Base-by-base conservation (phyloP, 208 protist species). In the Trypanosoma congolense region DNA sequence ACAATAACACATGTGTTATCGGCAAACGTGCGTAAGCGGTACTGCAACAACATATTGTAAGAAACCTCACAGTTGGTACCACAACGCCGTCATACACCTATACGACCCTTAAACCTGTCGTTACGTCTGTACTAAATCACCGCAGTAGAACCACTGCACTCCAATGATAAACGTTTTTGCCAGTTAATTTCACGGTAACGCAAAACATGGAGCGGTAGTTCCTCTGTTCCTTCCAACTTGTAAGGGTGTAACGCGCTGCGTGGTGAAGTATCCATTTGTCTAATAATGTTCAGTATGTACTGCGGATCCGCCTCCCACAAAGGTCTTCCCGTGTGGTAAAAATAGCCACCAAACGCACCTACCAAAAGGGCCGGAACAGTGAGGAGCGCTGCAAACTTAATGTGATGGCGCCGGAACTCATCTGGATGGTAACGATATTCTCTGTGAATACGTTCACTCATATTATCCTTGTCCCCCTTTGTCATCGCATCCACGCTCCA, bases 381-480 rank as follows among this genome's bases (percentile, higher is more conserved):
- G 22, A 72, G 44, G 1, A 86, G 21, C 18, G 66, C 78, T 25
- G 70, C 61, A 30, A 74, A 77, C 55, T 75, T 73, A 40, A 92
- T 64, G 41, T 80, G 71, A 46, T 61, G 33, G 9, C 81, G 86
- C 31, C 73, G 77, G 36, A 71, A 59, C 61, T 85, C 81, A 16
- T 90, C 79, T 5, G 86, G 86, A 57, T 93, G 86, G 62, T 90
- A 93, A 60, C 86, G 81, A 65, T 93, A 88, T 65, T 88, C 77
- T 52, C 82, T 73, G 50, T 88, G 73, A 48, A 93, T 78, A 43
- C 86, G 82, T 53, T 88, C 77, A 25, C 66, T 75, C 73, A 93
- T 81, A 62, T 81, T 86, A 25, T 93, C 81, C 9, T 41, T 66
- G 24, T 83, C 73, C 3, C 77, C 60, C 55, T 79, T 80, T 19